phyloP scores from a whole-genome alignment of 1,284 basidiomycete genomes.

The Lignosus rhinocerotis region DNA sequence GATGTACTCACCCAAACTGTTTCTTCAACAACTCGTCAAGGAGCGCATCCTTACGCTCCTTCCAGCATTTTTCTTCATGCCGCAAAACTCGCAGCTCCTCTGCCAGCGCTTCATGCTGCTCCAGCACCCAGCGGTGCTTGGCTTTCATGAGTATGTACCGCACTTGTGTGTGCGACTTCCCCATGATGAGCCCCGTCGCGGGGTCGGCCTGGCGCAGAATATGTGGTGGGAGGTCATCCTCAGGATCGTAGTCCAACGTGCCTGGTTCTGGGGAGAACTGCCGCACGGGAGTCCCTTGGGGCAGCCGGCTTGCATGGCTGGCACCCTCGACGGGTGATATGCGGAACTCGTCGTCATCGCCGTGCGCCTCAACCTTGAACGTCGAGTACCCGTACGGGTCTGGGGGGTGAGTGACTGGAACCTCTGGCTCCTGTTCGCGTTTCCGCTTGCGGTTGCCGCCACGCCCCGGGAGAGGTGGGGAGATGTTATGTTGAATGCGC shows the following conservation, averaged over 20 bases:
- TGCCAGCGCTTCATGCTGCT: constrained; percentile 60
- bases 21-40: constrained; percentile 31
- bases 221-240: constrained; percentile 49
- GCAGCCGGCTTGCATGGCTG: constrained; percentile 14
- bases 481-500: constrained; percentile 82
- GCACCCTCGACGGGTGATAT: constrained; percentile 28
- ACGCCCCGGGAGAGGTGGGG: constrained; percentile 68
- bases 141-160: constrained; percentile 80
- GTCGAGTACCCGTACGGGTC: constrained; percentile 46
- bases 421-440: constrained; percentile 35
- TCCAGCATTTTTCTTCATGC: constrained; percentile 45
- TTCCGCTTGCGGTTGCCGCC: constrained; percentile 69
- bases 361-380: constrained; percentile 63
- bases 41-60: constrained; percentile 32
- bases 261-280: constrained; percentile 28
- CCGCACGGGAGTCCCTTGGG: constrained; percentile 12
- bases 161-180: constrained; percentile 59
- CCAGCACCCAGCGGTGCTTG: constrained; percentile 61
- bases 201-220: constrained; percentile 50
- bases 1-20: constrained; percentile 30
- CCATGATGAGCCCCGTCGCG: constrained; percentile 56
- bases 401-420: constrained; percentile 19
- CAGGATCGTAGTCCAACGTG: constrained; percentile 26
- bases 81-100: constrained; percentile 61
- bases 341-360: constrained; percentile 31